Conservation (phyloP, 306 rosid species). For the Trichosanthes cucumerina region DNA sequence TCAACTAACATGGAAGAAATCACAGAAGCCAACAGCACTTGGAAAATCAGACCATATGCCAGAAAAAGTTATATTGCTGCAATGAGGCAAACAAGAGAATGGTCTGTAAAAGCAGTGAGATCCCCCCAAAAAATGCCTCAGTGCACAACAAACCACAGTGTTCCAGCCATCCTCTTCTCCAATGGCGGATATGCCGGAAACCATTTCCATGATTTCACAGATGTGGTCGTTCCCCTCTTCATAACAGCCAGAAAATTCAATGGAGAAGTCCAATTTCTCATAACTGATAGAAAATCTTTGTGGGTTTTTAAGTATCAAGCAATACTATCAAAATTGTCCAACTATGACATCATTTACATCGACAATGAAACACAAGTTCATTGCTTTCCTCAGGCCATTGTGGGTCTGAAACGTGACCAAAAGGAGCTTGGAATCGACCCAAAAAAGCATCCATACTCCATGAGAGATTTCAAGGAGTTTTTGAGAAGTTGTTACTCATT, state of each 20-base stretch:
- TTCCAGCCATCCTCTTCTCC: constrained; percentile 70
- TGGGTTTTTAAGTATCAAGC: constrained; percentile 42
- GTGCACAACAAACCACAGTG: constrained; percentile 40
- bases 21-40: constrained; percentile 28
- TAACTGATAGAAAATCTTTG: constrained; percentile 32
- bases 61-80: constrained; percentile 43
- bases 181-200: constrained; percentile 66
- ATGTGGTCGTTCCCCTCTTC: constrained; percentile 58
- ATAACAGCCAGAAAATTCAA: constrained; percentile 49
- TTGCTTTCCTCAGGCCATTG: constrained; percentile 59
- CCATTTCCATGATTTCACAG: constrained; percentile 83
- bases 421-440: constrained; percentile 62
- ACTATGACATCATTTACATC: constrained; percentile 39
- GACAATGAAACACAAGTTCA: constrained; percentile 50
- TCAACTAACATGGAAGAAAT: constrained; percentile 18
- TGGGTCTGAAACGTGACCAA: constrained; percentile 52
- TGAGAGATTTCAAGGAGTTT: constrained; percentile 59
- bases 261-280: constrained; percentile 58
- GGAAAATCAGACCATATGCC: constrained; percentile 70
- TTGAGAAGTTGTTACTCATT: constrained; percentile 45
- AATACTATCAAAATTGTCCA: constrained; percentile 42
- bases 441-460: constrained; percentile 37
- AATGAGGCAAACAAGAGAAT: constrained; percentile 37
- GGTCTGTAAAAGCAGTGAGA: constrained; percentile 40
- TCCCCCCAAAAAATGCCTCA: constrained; percentile 18